Evolutionary conservation across 2,329 filamentous ascomycete species (phyloP), one percentile per base, ranked within the genome.

Genomic region (Rosellinia necatrix): DNA sequence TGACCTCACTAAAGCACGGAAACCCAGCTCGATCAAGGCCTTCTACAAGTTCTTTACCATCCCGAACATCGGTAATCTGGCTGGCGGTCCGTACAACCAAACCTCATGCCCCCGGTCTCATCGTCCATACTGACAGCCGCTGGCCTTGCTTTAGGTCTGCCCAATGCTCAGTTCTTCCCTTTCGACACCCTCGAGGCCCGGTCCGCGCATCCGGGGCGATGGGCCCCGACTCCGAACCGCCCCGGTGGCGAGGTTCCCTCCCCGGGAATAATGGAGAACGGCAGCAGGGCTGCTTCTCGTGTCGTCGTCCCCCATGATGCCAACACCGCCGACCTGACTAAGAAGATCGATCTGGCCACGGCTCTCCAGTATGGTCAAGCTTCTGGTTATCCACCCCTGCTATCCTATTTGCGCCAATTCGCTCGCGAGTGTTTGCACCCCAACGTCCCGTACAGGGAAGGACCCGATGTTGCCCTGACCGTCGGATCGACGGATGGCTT

Each of bases 171-270:
- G 55, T 91, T 91, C 75, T 97, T 97, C 69, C 92, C 92, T 7
- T 96, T 89, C 73, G 92, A 97, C 67, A 94, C 91, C 0, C 84
- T 97, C 60, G 91, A 96, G 74, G 90, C 92, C 35, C 86, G 88
- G 62, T 84, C 88, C 59, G 90, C 91, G 27, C 82, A 84, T 59
- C 87, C 91, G 6, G 78, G 88, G 61, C 84, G 92, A 72, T 94
- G 89, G 80, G 80, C 82, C 29, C 88, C 88, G 1, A 86, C 87
- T 9, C 82, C 85, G 32, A 89, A 88, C 70, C 76, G 79, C 42
- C 83, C 84, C 8, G 70, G 68, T 48, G 64, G 49, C 22, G 67
- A 69, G 25, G 68, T 64, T 8, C 56, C 65, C 15, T 58, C 70
- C 37, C 65, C 67, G 32, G 43, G 46, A 15, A 35, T 21, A 30